These are phyloP conservation scores for Galerina marginata DNA, from an alignment of 768 basidiomycete species.

Conservation along the genomic window DNA sequence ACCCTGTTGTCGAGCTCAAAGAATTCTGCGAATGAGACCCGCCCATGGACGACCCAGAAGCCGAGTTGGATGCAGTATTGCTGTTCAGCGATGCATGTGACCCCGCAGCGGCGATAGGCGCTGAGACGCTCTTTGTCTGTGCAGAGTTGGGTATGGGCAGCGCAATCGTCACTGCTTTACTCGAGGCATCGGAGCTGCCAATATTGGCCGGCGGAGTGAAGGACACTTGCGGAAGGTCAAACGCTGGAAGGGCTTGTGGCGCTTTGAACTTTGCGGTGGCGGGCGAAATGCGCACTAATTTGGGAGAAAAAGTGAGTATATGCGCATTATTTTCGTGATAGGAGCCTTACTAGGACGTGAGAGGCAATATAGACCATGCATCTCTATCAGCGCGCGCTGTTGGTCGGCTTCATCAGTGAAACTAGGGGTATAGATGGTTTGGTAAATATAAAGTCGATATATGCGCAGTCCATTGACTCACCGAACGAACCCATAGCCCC, in stretches of 20 bases:
- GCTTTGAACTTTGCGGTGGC: slow-evolving; percentile 89
- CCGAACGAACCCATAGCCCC: slow-evolving; percentile 95
- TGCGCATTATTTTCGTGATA: slow-evolving; percentile 23
- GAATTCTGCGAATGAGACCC: slow-evolving; percentile 58
- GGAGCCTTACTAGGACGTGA: slow-evolving; percentile 79
- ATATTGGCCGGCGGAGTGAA: slow-evolving; percentile 38
- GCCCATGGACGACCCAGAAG: slow-evolving; percentile 54
- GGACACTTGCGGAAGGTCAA: slow-evolving; percentile 53
- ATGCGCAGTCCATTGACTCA: slow-evolving; percentile 34
- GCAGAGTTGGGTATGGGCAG: slow-evolving; percentile 50
- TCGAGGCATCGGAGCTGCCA: slow-evolving; percentile 36
- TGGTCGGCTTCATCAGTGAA: slow-evolving; percentile 91
- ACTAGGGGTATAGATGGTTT: slow-evolving; percentile 38
- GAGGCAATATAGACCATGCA: slow-evolving; percentile 90
- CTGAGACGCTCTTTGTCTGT: slow-evolving; percentile 70
- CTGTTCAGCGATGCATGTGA: slow-evolving; percentile 42
- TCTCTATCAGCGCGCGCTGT: slow-evolving; percentile 87
- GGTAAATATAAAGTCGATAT: slow-evolving; percentile 20
- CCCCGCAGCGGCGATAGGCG: slow-evolving; percentile 62
- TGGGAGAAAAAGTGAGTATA: slow-evolving; percentile 31
- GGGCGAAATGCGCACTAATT: slow-evolving; percentile 85
- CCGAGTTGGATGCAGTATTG: slow-evolving; percentile 45
- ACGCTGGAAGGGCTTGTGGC: slow-evolving; percentile 44
- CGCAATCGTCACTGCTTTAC: slow-evolving; percentile 50
- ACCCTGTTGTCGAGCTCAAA: slow-evolving; percentile 56